phyloP scores from a whole-genome alignment of 345 rosid genomes.

The Eucalyptus cloeziana region DNA sequence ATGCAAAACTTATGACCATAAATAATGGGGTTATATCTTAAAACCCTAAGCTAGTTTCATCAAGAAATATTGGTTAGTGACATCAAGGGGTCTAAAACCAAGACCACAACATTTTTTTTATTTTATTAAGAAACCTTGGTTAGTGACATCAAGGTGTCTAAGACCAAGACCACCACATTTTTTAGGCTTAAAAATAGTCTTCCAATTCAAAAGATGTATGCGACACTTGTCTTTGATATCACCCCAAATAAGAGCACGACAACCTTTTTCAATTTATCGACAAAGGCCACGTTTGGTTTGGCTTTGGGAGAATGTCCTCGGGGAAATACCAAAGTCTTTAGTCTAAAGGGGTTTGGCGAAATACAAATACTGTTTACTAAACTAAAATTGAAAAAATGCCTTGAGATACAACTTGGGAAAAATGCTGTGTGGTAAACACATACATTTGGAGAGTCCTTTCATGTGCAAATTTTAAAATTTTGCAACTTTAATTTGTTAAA shows the following conservation, averaged over 20 bases:
- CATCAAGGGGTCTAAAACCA: background rate
- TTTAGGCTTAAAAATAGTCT: too few relatives aligned
- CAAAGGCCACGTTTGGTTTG: accelerated
- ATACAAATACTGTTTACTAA: too few relatives aligned
- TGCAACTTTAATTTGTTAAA: too few relatives aligned
- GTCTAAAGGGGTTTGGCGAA: background rate
- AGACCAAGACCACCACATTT: too few relatives aligned
- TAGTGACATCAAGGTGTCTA: too few relatives aligned
- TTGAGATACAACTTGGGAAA: background rate
- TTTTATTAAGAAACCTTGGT: too few relatives aligned
- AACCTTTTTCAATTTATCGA: too few relatives aligned
- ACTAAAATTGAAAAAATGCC: too few relatives aligned
- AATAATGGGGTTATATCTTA: accelerated
- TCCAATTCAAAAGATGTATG: too few relatives aligned
- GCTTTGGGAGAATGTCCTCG: too few relatives aligned
- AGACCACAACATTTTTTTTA: too few relatives aligned
- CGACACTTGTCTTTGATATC: accelerated
- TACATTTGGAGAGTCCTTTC: background rate
- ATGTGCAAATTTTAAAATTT: background rate
- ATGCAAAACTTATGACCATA: background rate
- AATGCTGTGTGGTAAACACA: background rate
- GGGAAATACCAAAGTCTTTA: too few relatives aligned
- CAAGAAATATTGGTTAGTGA: background rate
- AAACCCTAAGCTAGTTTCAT: background rate
- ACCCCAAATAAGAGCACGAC: accelerated